Evolutionary conservation across 176 grass and related monocot genomes (phyloP), one percentile per base, ranked within the genome.

Genomic region (Aechmea fasciata): DNA sequence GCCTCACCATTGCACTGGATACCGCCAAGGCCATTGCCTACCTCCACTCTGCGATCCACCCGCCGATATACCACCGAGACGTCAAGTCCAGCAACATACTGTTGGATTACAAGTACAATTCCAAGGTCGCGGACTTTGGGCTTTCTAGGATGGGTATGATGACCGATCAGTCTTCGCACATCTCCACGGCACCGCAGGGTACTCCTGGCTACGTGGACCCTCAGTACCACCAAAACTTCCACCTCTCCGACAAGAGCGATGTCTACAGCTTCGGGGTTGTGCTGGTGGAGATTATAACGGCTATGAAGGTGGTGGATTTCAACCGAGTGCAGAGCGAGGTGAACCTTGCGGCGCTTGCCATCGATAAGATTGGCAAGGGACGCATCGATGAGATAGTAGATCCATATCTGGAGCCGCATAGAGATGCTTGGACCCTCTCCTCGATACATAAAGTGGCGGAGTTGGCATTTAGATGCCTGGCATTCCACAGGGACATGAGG

Each of bases 51-150:
- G 87, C 76, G 51, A 77, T 86, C 51, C 69, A 69, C 48, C 87
- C 87, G 14, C 87, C 87, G 24, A 90, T 90, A 73, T 85, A 80
- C 73, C 9, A 72, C 29, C 54, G 71, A 0, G 71, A 73, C 33
- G 26, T 73, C 55, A 73, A 73, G 17, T 48, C 55, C n/a, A 73
- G 71, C 71, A 73, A 73, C 55, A 73, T 73, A 28, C 57, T 73
- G 18, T 47, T 73, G 9, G 71, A 73, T n/a, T n/a, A 49, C 77
- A 73, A 74, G 15, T 86, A 83, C 73, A 82, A 80, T 70, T 83
- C 87, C 73, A 90, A 90, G 79, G 83, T 90, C 29, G 83, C 87
- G 24, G 87, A 90, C 83, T 90, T 90, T 69, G 87, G 87, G 41
- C 80, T 90, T 54, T 85, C 87, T 47, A 70, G 87, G 57, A 83